Evolutionary conservation across 768 basidiomycete species (phyloP), one percentile per base, ranked within the genome.

Genomic region (Boletus coccyginus): DNA sequence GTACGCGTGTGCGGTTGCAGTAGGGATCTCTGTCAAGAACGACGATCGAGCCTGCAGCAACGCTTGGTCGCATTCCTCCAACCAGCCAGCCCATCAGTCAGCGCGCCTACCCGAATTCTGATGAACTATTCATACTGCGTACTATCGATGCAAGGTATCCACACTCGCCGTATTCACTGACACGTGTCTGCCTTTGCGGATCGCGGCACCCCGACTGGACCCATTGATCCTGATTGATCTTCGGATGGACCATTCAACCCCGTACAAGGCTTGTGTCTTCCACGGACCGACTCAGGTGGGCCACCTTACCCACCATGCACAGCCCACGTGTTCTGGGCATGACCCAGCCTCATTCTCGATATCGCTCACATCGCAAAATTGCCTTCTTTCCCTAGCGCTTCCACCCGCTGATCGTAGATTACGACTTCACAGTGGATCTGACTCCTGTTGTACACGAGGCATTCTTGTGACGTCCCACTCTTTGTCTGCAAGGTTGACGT

Each of bases 361-460:
- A 31, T 57, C 36, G 31, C 49, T 49, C 61, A 56, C 53, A 63
- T 44, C 48, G 24, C 32, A 44, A 27, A 36, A 53, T n/a, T 54
- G 48, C 29, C 56, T 46, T 59, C 60, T 53, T 58, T 50, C 32
- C 47, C 48, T 35, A 55, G 47, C 56, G 50, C 59, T 46, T 41
- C 27, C 52, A 21, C n/a, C 41, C 52, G 52, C 40, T 44, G 51
- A 62, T 53, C 36, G 46, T 52, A 62, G 45, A 58, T 67, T 60
- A 67, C 68, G 53, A 44, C 27, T 39, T 24, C 17, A 12, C 19
- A 10, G 48, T 46, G 55, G 57, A 52, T 68, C 61, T 65, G n/a
- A 27, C 43, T 63, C 60, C 69, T 62, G 66, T 62, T 50, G 38
- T 39, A 53, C 69, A 72, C 63, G 69, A 66, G 70, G 65, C 56